Base-by-base conservation (phyloP, 2,329 filamentous ascomycete species). In the Exutisphaerella laricina region DNA sequence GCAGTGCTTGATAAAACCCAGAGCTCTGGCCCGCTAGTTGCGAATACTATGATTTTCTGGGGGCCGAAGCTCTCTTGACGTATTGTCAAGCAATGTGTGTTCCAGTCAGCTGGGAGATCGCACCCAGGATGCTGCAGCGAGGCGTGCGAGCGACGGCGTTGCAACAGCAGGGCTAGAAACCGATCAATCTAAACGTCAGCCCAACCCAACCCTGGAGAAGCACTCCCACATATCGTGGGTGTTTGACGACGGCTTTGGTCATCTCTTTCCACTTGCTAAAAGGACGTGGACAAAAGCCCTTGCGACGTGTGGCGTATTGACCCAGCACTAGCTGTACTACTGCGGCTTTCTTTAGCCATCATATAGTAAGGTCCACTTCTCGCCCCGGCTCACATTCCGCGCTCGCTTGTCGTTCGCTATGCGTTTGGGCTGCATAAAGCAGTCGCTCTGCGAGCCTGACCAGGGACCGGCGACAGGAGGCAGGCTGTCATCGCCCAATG, bases 61-160 rank as follows among this genome's bases (percentile, higher is more conserved):
- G 48, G 43, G 39, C 16, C n/a, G n/a, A n/a, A n/a, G n/a, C n/a
- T 10, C 18, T 30, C 20, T 29, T 12, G 23, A 10, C 41, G 41
- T 43, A 49, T 39, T 41, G 36, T 35, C 43, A 45, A 51, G 49
- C 46, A 43, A 38, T 26, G 23, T 47, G 38, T 31, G 42, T 30
- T 38, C 49, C 49, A 37, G 30, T 22, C 29, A 40, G 39, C 43
- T 49, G 50, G 50, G 44, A 43, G 31, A 48, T 52, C 46, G 39
- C 26, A 43, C 26, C 46, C 42, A 36, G 46, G 41, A 31, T 48
- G 20, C 22, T 39, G 28, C 35, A 36, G 40, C 40, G 30, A 40
- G 32, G 20, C 13, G 41, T 40, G 36, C 37, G 33, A 31, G 40
- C 36, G 39, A 45, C 32, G 29, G 30, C 41, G 21, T 23, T 34